Evolutionary conservation across 2,329 filamentous ascomycete species (phyloP).

Genomic region (Neofusicoccum cordaticola): DNA sequence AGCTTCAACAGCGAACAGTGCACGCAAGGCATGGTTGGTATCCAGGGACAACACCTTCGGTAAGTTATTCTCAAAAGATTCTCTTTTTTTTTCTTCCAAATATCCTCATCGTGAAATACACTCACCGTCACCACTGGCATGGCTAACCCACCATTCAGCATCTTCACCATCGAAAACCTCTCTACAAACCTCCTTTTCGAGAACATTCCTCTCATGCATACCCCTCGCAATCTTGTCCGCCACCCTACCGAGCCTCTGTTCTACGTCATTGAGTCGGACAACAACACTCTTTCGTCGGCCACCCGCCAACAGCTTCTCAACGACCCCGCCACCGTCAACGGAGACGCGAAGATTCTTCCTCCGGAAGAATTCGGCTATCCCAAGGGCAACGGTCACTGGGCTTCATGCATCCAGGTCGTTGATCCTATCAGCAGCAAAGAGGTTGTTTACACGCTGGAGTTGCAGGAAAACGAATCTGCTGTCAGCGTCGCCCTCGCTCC

Average conservation of each 20-base stretch:
- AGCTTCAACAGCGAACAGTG: slow-evolving; percentile 96
- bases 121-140: too few relatives aligned
- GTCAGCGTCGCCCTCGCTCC: slow-evolving; percentile 80
- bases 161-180: slow-evolving; percentile 86
- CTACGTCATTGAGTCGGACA: slow-evolving; percentile 91
- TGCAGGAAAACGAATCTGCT: slow-evolving; percentile 87
- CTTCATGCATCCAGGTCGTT: slow-evolving; percentile 89
- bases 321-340: slow-evolving; percentile 52
- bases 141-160: slow-evolving; percentile 50
- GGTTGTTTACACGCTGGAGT: slow-evolving; percentile 73
- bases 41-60: slow-evolving; percentile 84
- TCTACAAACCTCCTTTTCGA: slow-evolving; percentile 84
- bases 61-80: slow-evolving; percentile 49
- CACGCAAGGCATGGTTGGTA: slow-evolving; percentile 88
- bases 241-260: slow-evolving; percentile 87
- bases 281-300: slow-evolving; percentile 81
- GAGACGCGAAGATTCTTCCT: slow-evolving; percentile 56
- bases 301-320: slow-evolving; percentile 71
- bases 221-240: slow-evolving; percentile 80
- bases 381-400: slow-evolving; percentile 80
- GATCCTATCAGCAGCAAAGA: slow-evolving; percentile 71
- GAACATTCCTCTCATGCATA: slow-evolving; percentile 82
- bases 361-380: slow-evolving; percentile 88
- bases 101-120: too few relatives aligned
- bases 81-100: neutral